These are phyloP conservation scores for Mrakia gelida DNA, from an alignment of 768 basidiomycete genomes.

Conservation along the genomic window DNA sequence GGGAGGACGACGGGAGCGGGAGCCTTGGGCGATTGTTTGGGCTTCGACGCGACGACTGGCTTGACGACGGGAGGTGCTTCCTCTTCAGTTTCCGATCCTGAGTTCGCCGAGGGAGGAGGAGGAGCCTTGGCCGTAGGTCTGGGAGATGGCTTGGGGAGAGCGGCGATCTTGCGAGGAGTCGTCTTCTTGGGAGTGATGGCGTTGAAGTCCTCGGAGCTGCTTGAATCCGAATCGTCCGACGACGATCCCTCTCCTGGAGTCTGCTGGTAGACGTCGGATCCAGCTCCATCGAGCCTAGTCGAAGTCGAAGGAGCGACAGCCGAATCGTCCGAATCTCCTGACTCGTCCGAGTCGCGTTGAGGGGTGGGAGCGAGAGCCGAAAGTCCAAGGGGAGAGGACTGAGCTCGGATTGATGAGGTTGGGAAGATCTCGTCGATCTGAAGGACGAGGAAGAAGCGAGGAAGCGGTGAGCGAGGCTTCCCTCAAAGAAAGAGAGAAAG, in stretches of 20 bases:
- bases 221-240: conserved; percentile 16
- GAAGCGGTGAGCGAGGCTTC: too few species aligned
- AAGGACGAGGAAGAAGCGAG: too few species aligned
- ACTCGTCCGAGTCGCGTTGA: conserved; percentile 17
- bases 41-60: background rate
- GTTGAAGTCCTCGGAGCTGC: background rate
- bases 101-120: background rate
- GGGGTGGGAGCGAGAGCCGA: conserved; percentile 1
- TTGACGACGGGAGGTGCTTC: background rate
- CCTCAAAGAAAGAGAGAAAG: background rate
- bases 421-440: conserved; percentile 1
- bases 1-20: background rate
- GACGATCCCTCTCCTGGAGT: conserved; percentile 22
- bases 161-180: background rate
- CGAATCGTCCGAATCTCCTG: background rate
- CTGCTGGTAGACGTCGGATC: conserved; percentile 23
- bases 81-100: background rate
- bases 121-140: background rate
- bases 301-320: background rate
- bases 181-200: conserved; percentile 3
- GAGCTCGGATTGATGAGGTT: background rate
- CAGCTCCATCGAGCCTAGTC: background rate
- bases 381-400: background rate
- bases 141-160: background rate
- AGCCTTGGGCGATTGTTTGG: background rate